A percentile compares a stretch with the other conserved stretches of the same genome.
Evolutionary conservation across 2,329 filamentous ascomycete genomes (phyloP).

Genomic region (Chrysoporthe austroafricana): DNA sequence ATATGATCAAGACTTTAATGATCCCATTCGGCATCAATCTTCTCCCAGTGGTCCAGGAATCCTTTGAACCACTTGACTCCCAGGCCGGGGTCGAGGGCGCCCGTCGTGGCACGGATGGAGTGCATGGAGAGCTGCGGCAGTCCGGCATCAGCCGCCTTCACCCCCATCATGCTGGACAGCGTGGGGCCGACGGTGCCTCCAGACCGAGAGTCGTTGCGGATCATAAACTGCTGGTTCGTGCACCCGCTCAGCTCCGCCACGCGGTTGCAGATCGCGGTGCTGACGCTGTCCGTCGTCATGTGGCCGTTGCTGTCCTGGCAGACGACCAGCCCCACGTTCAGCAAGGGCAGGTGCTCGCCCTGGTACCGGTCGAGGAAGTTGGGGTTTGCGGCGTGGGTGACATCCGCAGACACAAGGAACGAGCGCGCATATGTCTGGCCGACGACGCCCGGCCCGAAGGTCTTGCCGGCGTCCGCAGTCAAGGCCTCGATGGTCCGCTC

Average conservation of each 20-base stretch:
- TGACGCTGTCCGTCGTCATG: conserved; percentile 93
- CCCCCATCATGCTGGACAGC: conserved; percentile 78
- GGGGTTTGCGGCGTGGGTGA: conserved; percentile 91
- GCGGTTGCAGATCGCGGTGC: conserved; percentile 76
- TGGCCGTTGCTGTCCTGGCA: conserved; percentile 87
- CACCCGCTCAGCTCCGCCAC: conserved; percentile 75
- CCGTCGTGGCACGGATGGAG: conserved; percentile 85
- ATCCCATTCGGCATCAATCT: conserved; percentile 79
- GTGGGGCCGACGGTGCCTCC: conserved; percentile 96
- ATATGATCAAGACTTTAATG: conserved; percentile 26
- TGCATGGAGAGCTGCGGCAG: conserved; percentile 96
- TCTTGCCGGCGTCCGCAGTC: conserved; percentile 51
- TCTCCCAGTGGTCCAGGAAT: conserved; percentile 85
- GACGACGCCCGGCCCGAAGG: conserved; percentile 65
- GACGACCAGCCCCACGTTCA: conserved; percentile 86
- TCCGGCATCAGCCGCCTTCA: conserved; percentile 83
- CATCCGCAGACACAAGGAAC: conserved; percentile 90
- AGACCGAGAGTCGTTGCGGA: conserved; percentile 85
- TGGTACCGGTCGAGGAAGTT: conserved; percentile 89
- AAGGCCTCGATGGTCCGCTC: conserved; percentile 78
- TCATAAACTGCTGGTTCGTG: conserved; percentile 87
- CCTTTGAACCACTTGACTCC: conserved; percentile 88
- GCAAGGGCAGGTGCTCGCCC: conserved; percentile 79
- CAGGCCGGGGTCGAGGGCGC: conserved; percentile 81
- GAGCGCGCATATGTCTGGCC: conserved; percentile 87